Evolutionary conservation across 495 filamentous ascomycete genomes (phyloP).

Genomic region (Penicillium flavigenum): DNA sequence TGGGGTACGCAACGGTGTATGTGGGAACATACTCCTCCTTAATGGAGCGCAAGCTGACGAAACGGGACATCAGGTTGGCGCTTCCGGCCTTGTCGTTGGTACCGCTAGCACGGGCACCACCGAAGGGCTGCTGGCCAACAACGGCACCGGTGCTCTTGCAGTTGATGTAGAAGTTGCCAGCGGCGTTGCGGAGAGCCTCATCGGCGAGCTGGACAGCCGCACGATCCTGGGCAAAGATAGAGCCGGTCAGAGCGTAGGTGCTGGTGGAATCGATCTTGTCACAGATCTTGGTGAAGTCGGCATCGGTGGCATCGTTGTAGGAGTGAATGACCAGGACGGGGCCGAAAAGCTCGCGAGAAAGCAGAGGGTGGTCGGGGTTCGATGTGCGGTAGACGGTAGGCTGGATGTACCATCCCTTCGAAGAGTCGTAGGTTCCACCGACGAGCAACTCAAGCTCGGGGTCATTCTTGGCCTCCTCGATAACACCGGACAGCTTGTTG

Average conservation of each 20-base stretch:
- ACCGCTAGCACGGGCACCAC: constrained; percentile 79
- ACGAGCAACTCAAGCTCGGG: constrained; percentile 58
- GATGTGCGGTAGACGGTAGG: constrained; percentile 65
- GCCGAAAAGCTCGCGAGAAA: constrained; percentile 64
- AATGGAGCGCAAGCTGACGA: constrained; percentile 79
- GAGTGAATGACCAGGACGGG: constrained; percentile 60
- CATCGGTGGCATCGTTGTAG: constrained; percentile 56
- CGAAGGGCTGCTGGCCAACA: constrained; percentile 90
- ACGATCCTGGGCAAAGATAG: constrained; percentile 74
- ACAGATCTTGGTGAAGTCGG: constrained; percentile 52
- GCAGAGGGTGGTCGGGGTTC: constrained; percentile 62
- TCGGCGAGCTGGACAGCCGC: constrained; percentile 65
- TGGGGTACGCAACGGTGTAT: constrained; percentile 72
- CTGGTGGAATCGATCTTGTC: constrained; percentile 62
- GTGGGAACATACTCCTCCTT: constrained; percentile 85
- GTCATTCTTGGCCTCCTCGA: constrained; percentile 63
- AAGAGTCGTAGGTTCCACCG: constrained; percentile 59
- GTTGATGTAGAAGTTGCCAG: constrained; percentile 92
- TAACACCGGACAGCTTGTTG: constrained; percentile 52
- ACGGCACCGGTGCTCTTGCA: constrained; percentile 91
- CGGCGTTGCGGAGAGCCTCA: constrained; percentile 70
- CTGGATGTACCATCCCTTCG: constrained; percentile 64
- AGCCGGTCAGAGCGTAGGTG: constrained; percentile 77
- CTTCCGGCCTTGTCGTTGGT: constrained; percentile 93
- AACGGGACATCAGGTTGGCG: constrained; percentile 68